Conservation (phyloP, 1,139 yeast genomes). For the Sugiyamaella japonica region DNA sequence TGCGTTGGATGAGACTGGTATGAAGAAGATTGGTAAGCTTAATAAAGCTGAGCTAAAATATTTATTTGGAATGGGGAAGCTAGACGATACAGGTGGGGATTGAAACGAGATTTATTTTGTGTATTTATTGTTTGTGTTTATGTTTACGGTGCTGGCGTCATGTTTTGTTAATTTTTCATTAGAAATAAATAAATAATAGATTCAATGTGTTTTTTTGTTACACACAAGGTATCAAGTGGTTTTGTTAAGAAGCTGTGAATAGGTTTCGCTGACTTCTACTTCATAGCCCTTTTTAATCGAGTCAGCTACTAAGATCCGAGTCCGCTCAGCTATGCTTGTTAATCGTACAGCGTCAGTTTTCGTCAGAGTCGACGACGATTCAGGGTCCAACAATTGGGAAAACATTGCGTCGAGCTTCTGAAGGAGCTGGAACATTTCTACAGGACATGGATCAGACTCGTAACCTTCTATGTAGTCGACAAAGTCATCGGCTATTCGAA, state of each 20-base stretch:
- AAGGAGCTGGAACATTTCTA: constrained; percentile 23
- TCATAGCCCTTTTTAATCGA: constrained; percentile 21
- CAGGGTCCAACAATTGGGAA: constrained; percentile 24
- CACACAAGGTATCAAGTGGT: background rate
- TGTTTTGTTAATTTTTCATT: background rate
- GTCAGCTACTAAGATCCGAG: constrained; percentile 29
- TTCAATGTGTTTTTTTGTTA: background rate
- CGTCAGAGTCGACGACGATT: constrained; percentile 14
- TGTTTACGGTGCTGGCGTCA: background rate
- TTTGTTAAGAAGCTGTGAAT: constrained; percentile 19
- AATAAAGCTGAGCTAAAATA: constrained; percentile 73
- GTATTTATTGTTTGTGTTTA: constrained; percentile 5
- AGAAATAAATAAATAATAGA: background rate
- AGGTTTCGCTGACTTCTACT: constrained; percentile 26
- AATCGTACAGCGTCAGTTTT: constrained; percentile 35
- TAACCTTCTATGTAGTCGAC: constrained; percentile 50
- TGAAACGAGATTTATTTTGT: background rate
- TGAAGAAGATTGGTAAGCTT: constrained; percentile 62
- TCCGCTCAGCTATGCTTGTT: constrained; percentile 34
- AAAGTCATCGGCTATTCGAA: constrained; percentile 64
- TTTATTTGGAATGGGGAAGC: constrained; percentile 66
- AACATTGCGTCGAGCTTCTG: constrained; percentile 33
- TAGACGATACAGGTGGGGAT: background rate
- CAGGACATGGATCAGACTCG: constrained; percentile 19
- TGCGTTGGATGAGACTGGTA: constrained; percentile 77